Base-by-base conservation (phyloP, 106 monocot genomes). In the Amphibolis antarctica region DNA sequence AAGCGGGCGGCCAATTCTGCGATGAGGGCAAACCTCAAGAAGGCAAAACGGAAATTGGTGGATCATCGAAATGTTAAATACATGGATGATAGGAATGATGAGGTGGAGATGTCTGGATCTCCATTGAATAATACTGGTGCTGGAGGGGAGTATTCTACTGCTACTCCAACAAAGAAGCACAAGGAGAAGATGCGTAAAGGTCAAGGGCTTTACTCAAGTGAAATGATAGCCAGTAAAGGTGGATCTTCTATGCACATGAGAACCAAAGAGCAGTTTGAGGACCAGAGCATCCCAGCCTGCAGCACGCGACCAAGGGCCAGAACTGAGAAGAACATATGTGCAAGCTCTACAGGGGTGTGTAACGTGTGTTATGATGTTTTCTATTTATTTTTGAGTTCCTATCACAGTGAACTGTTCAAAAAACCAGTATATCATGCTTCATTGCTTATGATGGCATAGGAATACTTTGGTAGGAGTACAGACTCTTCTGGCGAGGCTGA, bases 1-100 rank as follows among this genome's bases (percentile, higher is more conserved):
- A 84, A 76, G 68, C 72, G 96, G 15, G 90, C 96, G 0, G 86
- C 91, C 30, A 87, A 86, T 68, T 90, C 96, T 0, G 96, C 96
- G 1, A 54, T 85, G 61, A 63, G 98, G 46, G 91, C 91, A 18
- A 74, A 45, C 65, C 66, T 74, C 52, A 70, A 66, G 62, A 83
- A 81, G 75, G 81, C 72, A 12, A 72, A 63, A 59, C 47, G 81
- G 12, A 57, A 57, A 57, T 57, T 28, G 0, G 13, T 57, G 4
- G 57, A 57, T 57, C 57, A 57, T 17, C 3, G 17, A 17, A n/a
- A n/a, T 12, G 11, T 49, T 12, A 49, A 49, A 9, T 49, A 49
- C 48, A 9, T 49, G 11, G 54, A 77, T 59, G 62, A 68, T 61
- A 66, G 53, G 66, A 28, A 26, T 10, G 56, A 68, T 27, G 66